These are phyloP conservation scores for Boletus smithii DNA, from an alignment of 1,284 basidiomycete genomes.

Conservation along the genomic window DNA sequence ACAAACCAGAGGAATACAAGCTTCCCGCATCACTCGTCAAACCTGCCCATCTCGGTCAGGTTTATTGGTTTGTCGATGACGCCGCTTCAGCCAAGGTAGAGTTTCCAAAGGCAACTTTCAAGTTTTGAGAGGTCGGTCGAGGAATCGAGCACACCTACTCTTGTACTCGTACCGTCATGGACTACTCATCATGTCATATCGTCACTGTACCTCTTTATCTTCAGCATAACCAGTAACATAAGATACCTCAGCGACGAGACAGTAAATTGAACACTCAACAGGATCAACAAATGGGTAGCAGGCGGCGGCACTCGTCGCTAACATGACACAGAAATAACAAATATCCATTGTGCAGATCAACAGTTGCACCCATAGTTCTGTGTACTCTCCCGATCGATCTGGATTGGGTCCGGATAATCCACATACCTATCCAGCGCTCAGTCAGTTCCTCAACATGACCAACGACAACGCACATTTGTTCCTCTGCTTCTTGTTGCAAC, in stretches of 20 bases:
- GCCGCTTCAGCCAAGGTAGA: constrained; percentile 66
- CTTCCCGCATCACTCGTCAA: constrained; percentile 84
- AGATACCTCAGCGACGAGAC: constrained; percentile 23
- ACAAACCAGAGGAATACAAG: constrained; percentile 69
- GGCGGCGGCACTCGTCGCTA: constrained; percentile 23
- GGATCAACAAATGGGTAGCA: constrained; percentile 33
- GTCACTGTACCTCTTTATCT: constrained; percentile 14
- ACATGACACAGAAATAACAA: constrained; percentile 29
- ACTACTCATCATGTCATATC: constrained; percentile 19
- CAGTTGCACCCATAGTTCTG: constrained; percentile 94
- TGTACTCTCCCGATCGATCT: constrained; percentile 90
- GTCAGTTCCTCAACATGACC: constrained; percentile 8
- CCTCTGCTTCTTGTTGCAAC: constrained; percentile 93
- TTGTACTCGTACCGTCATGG: constrained; percentile 29
- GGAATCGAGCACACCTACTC: constrained; percentile 7
- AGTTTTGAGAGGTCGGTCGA: constrained; percentile 38
- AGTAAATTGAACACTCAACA: constrained; percentile 37
- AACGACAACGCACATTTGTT: constrained; percentile 72
- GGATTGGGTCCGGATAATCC: constrained; percentile 99
- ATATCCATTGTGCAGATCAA: constrained; percentile 42
- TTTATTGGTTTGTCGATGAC: constrained; percentile 91
- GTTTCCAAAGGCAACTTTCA: constrained; percentile 54
- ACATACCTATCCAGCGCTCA: constrained; percentile 65
- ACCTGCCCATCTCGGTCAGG: constrained; percentile 76
- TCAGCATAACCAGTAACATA: constrained; percentile 20